Base-by-base conservation (phyloP, 2,329 filamentous ascomycete genomes). In the Aspergillus sp. region DNA sequence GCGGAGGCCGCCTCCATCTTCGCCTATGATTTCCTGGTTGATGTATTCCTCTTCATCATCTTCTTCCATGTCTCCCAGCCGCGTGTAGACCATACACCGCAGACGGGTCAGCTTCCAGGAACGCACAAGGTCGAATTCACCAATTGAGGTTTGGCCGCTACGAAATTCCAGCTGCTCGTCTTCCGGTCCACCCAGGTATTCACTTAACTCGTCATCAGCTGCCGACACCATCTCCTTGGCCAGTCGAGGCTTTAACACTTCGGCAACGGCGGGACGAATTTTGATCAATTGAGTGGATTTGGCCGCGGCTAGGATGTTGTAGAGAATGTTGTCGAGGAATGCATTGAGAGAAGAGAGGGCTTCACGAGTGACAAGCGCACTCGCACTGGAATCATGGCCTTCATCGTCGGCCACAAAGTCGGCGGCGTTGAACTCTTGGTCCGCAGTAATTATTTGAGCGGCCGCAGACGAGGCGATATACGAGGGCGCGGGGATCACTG, bases 41-140 rank as follows among this genome's bases (percentile, higher is more conserved):
- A 96, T 90, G 71, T 91, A 91, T 54, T 88, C 87, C 72, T 97
- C 94, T 75, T 98, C 95, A 66, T 99, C 95, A 67, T 98, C 93
- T 78, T 99, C 95, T 76, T 99, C 96, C 84, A 99, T 88, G 72
- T 99, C 94, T 48, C 95, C 95, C 6, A 99, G 82, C 8, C 95
- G 93, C 8, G 93, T 98, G 75, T 98, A 98, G 21, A 99, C 94
- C 95, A 99, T 99, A 75, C 95, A 97, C 62, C 95, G 87, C 69
- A 99, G 80, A 57, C 95, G 87, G 0, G 93, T 95, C 67, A 95
- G 86, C 80, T 96, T 97, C 93, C 95, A 99, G 17, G 93, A 89
- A 58, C 93, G 83, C 72, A 97, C 91, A n/a, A 96, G 80, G 73
- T 98, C 92, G 87, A 94, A 98, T 67, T 89, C 87, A 2, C 82